Evolutionary conservation across 805 yeast genomes (phyloP), one percentile per base, ranked within the genome.

Genomic region (Clavispora carvajalis): DNA sequence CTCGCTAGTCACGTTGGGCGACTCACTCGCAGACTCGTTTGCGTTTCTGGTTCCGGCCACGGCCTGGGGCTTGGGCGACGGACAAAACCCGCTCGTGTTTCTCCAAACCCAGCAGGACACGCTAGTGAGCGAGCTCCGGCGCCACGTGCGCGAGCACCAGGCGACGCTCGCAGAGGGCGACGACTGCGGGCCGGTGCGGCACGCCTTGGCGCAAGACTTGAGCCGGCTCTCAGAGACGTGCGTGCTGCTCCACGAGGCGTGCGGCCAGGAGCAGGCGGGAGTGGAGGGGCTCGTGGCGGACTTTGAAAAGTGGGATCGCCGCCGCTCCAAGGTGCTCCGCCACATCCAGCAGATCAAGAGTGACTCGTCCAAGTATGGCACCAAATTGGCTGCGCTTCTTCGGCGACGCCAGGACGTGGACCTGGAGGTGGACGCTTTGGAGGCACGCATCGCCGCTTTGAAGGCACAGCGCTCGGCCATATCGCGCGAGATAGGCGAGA

Each of bases 211-310:
- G 11, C 22, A 19, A 7, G 34, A 35, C 15, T 43, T 48, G 7
- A 40, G 23, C 13, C 34, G 67, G 41, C 45, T 76, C n/a, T 62
- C 70, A 7, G 73, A 71, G 38, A 62, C 61, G 39, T 63, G 67
- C 43, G 64, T 65, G 38, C 67, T 76, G 5, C 62, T 74, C 49
- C 59, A 61, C 39, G 81, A 77, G 50, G 55, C 74, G 2, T 76
- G 76, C 52, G 42, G 54, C 3, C 54, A 62, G 2, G 77, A 74
- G 29, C 52, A 62, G 5, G 41, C 48, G 3, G 51, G 50, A n/a
- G 59, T 67, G 18, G 49, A 52, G 21, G 30, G 43, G 1, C 47
- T 69, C 9, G 47, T 59, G 16, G 33, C 47, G 7, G 55, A 52
- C 22, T 68, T 77, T 39, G 51, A 54, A 23, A 47, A 48, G 9